phyloP scores from a whole-genome alignment of 768 basidiomycete species.

The Suillus fuscotomentosus region DNA sequence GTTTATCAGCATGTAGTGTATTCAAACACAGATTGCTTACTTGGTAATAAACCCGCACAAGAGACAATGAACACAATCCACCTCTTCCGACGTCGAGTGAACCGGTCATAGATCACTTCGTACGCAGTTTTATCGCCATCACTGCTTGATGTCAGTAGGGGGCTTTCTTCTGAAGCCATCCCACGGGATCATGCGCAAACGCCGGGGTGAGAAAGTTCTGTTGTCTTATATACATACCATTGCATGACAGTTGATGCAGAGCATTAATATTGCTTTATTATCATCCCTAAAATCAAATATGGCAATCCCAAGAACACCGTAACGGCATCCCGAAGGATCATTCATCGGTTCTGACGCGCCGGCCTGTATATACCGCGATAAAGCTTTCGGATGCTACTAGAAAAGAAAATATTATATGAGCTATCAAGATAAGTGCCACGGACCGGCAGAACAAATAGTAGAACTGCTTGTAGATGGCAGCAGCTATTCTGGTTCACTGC shows the following conservation, averaged over 20 bases:
- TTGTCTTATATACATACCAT: too few species aligned
- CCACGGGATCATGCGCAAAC: background rate
- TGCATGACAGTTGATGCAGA: too few species aligned
- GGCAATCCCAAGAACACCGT: too few species aligned
- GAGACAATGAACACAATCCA: constrained; percentile 7
- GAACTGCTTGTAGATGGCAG: background rate
- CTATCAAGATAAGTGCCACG: background rate
- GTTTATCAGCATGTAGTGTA: background rate
- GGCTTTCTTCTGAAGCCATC: constrained; percentile 7
- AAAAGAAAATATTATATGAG: background rate
- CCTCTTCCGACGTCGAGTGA: constrained; percentile 5
- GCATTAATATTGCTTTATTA: too few species aligned
- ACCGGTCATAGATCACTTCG: constrained; percentile 7
- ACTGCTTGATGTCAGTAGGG: background rate
- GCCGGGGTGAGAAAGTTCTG: too few species aligned
- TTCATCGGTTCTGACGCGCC: too few species aligned
- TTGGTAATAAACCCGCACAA: constrained; percentile 8
- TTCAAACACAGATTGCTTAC: background rate
- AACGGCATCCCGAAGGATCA: too few species aligned
- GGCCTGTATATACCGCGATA: background rate
- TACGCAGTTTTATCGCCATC: background rate
- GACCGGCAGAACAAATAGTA: background rate
- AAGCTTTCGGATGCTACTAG: background rate
- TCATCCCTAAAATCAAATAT: too few species aligned
- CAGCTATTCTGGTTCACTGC: background rate